phyloP scores from a whole-genome alignment of 495 filamentous ascomycete genomes.

The Xeromyces bisporus region DNA sequence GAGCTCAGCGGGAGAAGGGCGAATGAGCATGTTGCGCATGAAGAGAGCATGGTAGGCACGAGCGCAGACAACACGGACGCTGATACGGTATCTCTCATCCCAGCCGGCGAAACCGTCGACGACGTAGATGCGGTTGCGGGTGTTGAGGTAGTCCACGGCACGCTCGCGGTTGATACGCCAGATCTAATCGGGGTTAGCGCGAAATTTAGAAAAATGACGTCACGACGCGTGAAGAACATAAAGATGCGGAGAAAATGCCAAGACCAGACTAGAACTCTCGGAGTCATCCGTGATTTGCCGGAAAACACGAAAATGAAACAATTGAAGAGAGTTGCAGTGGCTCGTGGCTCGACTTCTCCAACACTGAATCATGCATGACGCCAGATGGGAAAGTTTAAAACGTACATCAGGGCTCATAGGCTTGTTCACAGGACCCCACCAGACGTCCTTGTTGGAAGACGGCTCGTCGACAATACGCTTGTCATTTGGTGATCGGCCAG shows the following conservation, averaged over 20 bases:
- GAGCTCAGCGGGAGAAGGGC: constrained; percentile 74
- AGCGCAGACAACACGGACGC: constrained; percentile 93
- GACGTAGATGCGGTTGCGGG: constrained; percentile 95
- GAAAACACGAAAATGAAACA: no score
- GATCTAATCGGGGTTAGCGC: constrained; percentile 40
- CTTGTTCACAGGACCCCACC: constrained; percentile 99
- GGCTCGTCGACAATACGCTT: constrained; percentile 94
- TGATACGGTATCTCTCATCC: constrained; percentile 97
- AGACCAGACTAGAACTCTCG: no score
- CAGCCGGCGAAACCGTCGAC: constrained; percentile 94
- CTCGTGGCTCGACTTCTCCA: no score
- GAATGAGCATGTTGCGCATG: constrained; percentile 99
- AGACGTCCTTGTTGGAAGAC: constrained; percentile 75
- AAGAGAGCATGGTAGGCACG: constrained; percentile 98
- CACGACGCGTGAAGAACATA: constrained; percentile 14
- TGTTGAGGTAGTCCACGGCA: constrained; percentile 97
- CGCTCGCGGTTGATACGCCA: constrained; percentile 99
- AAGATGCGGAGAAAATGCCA: constrained; percentile 4
- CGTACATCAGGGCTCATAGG: constrained; percentile 96
- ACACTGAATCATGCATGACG: no score
- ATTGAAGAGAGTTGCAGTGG: no score
- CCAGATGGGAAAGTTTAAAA: constrained; percentile 15
- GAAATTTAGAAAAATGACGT: constrained; percentile 16
- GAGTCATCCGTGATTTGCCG: no score
- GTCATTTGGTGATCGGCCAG: constrained; percentile 87